Evolutionary conservation across 371 early-diverging fungal species (phyloP).

Genomic region (Phascolomyces articulosus): DNA sequence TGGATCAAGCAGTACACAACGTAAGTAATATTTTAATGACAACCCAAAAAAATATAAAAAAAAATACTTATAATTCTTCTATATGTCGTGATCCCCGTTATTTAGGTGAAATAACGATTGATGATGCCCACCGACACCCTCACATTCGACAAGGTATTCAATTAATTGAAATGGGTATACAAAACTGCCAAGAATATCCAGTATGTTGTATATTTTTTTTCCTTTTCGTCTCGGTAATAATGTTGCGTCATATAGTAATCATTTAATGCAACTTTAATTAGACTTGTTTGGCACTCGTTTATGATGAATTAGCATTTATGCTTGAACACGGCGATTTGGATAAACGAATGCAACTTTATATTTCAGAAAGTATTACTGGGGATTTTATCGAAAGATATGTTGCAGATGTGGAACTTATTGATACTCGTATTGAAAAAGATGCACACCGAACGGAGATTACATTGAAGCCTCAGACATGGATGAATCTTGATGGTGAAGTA

Average conservation of each 20-base stretch:
- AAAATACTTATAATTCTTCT: background rate
- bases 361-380: slow-evolving; percentile 67
- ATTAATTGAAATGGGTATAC: slow-evolving; percentile 49
- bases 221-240: no score
- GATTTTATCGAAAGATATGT: slow-evolving; percentile 70
- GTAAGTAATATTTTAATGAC: background rate
- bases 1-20: slow-evolving; percentile 10
- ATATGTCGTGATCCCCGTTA: background rate
- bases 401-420: slow-evolving; percentile 30
- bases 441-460: background rate
- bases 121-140: slow-evolving; percentile 43
- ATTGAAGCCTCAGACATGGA: slow-evolving; percentile 35
- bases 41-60: background rate
- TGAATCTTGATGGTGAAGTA: slow-evolving; percentile 50
- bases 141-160: slow-evolving; percentile 43
- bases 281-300: slow-evolving; percentile 69
- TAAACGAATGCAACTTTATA: slow-evolving; percentile 64
- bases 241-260: no score
- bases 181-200: slow-evolving; percentile 50
- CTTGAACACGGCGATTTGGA: slow-evolving; percentile 58
- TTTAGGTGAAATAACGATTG: slow-evolving; percentile 1
- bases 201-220: no score
- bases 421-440: slow-evolving; percentile 13
- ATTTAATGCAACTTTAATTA: slow-evolving; percentile 21
- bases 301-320: slow-evolving; percentile 74